Base-by-base conservation (phyloP, 306 rosid species). In the Spatholobus suberectus region DNA sequence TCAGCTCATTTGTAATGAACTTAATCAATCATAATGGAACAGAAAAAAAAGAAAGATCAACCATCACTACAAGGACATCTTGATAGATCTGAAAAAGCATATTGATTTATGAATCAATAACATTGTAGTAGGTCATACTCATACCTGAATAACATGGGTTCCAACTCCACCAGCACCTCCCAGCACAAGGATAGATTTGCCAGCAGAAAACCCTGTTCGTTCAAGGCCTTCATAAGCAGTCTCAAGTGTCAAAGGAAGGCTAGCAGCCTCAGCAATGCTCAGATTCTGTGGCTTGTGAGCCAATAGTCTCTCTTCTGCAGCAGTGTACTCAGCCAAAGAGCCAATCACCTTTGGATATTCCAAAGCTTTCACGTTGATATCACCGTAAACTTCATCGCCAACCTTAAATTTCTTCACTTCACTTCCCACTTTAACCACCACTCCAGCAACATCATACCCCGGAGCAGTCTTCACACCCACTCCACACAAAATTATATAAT, bases 111-210 rank as follows among this genome's bases (percentile, higher is more conserved):
- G 21, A 37, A 70, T 24, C 3, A 26, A 11, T 6, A 40, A 70
- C 5, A 27, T 24, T 24, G 24, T 8, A 46, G 12, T 2, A 47
- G 47, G n/a, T 57, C 3, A 73, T 35, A 23, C 7, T n/a, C 2
- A 73, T 52, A 93, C 94, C 91, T 92, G 95, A 77, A 92, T 85
- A 57, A 82, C 26, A 6, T 35, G 87, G 32, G 92, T 81, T 80
- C 97, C 97, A 35, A 91, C 91, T 52, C 93, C 95, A 11, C 95
- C 95, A 21, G 91, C 93, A 62, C 94, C 97, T 32, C 95, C 93
- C 13, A 92, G 81, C 77, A 92, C 91, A 65, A 90, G 91, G 46
- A 92, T 61, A 14, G 93, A 90, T 78, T 92, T 79, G 0, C 89
- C 91, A 18, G 90, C 81, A 59, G 90, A 87, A 20, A 90, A 77